Percentiles rank a stretch among this genome's conserved stretches.
phyloP scores from a whole-genome alignment of 805 yeast species.

The Teunomyces tritomae region DNA sequence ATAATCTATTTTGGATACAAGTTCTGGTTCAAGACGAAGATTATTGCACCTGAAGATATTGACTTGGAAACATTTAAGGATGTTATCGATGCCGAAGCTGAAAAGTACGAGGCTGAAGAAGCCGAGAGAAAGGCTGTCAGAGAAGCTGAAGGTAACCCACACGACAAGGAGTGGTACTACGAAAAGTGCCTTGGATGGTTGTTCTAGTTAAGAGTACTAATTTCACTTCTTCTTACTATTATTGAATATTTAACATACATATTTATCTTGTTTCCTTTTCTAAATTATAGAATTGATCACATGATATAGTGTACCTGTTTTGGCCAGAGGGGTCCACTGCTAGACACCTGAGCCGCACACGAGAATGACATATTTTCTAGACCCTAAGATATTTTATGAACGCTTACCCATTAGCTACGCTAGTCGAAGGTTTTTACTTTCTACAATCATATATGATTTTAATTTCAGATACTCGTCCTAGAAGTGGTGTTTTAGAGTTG shows the following conservation, averaged over 20 bases:
- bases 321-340: no score
- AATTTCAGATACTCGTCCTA: no score
- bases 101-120: conserved; percentile 25
- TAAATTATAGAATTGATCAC: background rate
- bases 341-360: no score
- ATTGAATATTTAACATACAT: background rate
- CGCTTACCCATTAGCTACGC: background rate
- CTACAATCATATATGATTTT: background rate
- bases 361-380: no score
- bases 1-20: conserved; percentile 59
- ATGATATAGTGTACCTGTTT: background rate
- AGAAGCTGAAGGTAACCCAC: conserved; percentile 40
- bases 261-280: background rate
- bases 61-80: conserved; percentile 60
- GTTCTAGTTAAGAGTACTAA: conserved; percentile 25
- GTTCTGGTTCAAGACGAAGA: conserved; percentile 47
- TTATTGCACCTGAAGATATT: conserved; percentile 50
- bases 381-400: no score
- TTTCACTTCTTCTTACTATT: background rate
- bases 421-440: background rate
- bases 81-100: conserved; percentile 47
- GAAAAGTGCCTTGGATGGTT: conserved; percentile 49
- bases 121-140: conserved; percentile 24
- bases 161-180: conserved; percentile 46
- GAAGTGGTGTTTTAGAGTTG: no score